Evolutionary conservation across 345 rosid genomes (phyloP), one percentile per base, ranked within the genome.

Genomic region (Psidium friedrichsthalianum): DNA sequence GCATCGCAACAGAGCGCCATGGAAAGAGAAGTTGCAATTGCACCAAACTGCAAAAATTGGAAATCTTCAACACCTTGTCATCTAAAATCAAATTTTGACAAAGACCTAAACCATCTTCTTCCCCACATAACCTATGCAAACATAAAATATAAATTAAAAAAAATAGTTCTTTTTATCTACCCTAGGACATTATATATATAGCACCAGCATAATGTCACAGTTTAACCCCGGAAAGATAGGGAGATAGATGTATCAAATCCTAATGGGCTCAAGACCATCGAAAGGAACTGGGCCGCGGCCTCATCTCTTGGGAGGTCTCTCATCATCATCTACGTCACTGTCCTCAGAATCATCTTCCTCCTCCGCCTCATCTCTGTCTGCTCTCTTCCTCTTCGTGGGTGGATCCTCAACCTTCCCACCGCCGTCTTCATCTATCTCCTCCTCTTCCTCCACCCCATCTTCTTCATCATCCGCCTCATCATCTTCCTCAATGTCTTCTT

Each of bases 361-460:
- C 13, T 8, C 55, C 22, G 36, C 81, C 58, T 27, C 83, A 12
- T 84, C 86, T 27, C 36, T 52, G 32, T 54, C 82, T 9, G 81
- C 42, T 59, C 86, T 84, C 86, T 84, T 84, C 82, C 86, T 84
- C 81, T 74, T 36, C 0, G 13, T 69, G 2, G 86, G 82, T 24
- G 82, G 82, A 25, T 61, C 59, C 57, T 84, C 86, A 20, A 84
- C 82, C 21, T 90, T 90, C 2, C 91, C 93, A 0, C 90, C 92
- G 14, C 89, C 91, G 42, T 90, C 93, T 1, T 90, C 92, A 5
- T 51, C 52, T 5, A 91, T 93, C 3, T 94, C 94, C 11, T 91
- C 95, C 16, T 90, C 94, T 29, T 92, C 95, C 16, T 93, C 93
- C 90, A 92, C 98, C n/a, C 90, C 95, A 81, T 51, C 83, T 24